Evolutionary conservation across 257 asterid species (phyloP).

Genomic region (Echium plantagineum): DNA sequence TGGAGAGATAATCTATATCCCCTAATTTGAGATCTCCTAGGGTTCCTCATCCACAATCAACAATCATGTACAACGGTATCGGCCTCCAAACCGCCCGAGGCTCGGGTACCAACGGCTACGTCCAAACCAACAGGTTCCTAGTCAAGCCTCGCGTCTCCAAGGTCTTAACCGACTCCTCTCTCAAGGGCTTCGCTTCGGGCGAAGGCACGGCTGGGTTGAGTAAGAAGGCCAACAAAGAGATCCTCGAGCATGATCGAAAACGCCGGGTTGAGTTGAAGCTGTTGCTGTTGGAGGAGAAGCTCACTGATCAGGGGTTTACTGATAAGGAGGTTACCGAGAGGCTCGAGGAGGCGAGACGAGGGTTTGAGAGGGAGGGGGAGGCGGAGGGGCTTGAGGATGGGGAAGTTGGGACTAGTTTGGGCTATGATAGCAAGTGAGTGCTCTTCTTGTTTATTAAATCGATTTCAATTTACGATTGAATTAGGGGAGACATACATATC

Average conservation of each 20-base stretch:
- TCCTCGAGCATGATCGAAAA: conserved; percentile 89
- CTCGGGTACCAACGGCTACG: conserved; percentile 90
- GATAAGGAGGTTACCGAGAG: conserved; percentile 64
- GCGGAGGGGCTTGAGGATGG: too few species aligned
- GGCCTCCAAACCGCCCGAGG: conserved; percentile 88
- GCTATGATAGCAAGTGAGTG: too few species aligned
- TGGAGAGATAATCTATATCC: too few species aligned
- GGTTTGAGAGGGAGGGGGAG: conserved; percentile 10
- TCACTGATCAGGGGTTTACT: conserved; percentile 63
- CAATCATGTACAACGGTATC: conserved; percentile 79
- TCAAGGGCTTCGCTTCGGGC: conserved; percentile 48
- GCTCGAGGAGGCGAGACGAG: conserved; percentile 49
- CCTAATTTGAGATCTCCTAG: not conserved
- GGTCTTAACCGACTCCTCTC: conserved; percentile 10
- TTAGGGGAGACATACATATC: too few species aligned
- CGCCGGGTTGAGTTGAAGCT: conserved; percentile 80
- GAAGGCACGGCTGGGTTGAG: conserved; percentile 66
- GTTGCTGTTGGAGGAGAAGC: conserved; percentile 59
- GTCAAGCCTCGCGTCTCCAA: conserved; percentile 20
- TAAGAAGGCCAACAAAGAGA: conserved; percentile 54
- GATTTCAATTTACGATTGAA: too few species aligned
- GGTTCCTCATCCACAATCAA: not conserved
- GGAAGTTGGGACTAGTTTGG: too few species aligned
- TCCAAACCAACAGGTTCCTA: conserved; percentile 68
- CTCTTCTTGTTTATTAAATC: too few species aligned